phyloP scores from a whole-genome alignment of 352 stramenopile genomes.

The Thalassiosira exigua region DNA sequence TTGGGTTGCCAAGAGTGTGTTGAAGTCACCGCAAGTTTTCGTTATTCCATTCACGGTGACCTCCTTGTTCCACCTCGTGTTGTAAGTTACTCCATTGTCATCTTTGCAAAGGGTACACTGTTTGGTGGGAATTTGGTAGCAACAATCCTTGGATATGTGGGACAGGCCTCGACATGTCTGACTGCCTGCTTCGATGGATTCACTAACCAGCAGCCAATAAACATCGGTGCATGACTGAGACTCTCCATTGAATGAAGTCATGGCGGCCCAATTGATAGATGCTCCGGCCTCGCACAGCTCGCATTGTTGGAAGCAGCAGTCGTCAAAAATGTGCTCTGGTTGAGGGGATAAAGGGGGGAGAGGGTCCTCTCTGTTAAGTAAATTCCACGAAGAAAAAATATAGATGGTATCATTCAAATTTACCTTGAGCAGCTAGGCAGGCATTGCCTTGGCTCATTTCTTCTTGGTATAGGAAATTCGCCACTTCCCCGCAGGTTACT shows the following conservation, averaged over 20 bases:
- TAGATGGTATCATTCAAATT: slow-evolving; percentile 44
- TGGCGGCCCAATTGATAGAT: slow-evolving; percentile 58
- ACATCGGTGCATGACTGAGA: slow-evolving; percentile 63
- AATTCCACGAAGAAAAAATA: not conserved
- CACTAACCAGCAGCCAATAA: slow-evolving; percentile 57
- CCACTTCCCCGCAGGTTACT: slow-evolving; percentile 55
- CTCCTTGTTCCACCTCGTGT: slow-evolving; percentile 63
- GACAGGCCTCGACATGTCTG: slow-evolving; percentile 33
- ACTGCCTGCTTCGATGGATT: slow-evolving; percentile 40
- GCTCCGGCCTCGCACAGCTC: slow-evolving; percentile 51
- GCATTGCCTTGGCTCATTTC: slow-evolving; percentile 62
- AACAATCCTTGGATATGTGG: slow-evolving; percentile 53
- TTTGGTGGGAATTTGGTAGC: slow-evolving; percentile 45
- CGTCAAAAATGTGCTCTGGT: slow-evolving; percentile 5
- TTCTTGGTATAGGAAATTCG: slow-evolving; percentile 56
- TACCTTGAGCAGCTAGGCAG: slow-evolving; percentile 58
- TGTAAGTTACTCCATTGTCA: slow-evolving; percentile 62
- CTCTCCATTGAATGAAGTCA: slow-evolving; percentile 50
- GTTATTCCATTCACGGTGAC: slow-evolving; percentile 59
- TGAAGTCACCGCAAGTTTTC: slow-evolving; percentile 66
- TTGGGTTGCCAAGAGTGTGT: slow-evolving; percentile 63
- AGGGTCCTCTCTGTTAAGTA: too few species aligned
- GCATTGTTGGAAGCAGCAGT: slow-evolving; percentile 62
- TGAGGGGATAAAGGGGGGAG: not conserved
- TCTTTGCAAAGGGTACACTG: slow-evolving; percentile 61